Evolutionary conservation across 1,284 basidiomycete genomes (phyloP).

Genomic region (Boletus semigastroideus): DNA sequence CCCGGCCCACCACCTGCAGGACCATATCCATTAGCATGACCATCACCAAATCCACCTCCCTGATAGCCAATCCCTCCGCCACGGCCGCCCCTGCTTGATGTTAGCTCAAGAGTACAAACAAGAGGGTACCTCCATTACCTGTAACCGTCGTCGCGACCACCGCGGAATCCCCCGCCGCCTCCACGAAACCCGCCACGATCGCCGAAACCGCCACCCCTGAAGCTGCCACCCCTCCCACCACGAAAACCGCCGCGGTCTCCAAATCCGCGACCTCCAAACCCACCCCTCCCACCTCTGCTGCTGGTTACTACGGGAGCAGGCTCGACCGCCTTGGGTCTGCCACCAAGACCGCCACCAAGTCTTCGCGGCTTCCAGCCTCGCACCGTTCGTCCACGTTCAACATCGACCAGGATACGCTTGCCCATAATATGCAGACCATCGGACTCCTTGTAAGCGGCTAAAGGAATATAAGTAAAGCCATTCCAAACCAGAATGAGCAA

Average conservation of each 20-base stretch:
- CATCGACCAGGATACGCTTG: conserved; percentile 94
- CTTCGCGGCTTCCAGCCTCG: conserved; percentile 98
- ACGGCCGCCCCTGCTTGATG: conserved; percentile 53
- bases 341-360: conserved; percentile 93
- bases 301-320: conserved; percentile 37
- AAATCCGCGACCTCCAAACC: conserved; percentile 45
- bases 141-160: conserved; percentile 49
- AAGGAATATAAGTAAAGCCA: conserved; percentile 14
- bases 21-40: conserved; percentile 55
- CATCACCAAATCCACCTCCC: conserved; percentile 60
- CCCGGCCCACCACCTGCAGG: conserved; percentile 43
- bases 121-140: conserved; percentile 41
- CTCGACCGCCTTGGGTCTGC: conserved; percentile 84
- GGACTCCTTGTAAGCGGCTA: conserved; percentile 99
- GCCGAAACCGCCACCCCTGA: conserved; percentile 39
- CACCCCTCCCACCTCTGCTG: conserved; percentile 35
- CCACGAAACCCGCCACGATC: conserved; percentile 37
- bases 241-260: conserved; percentile 44
- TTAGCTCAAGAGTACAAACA: conserved; percentile 24
- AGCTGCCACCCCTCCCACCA: conserved; percentile 41
- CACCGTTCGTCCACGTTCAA: conserved; percentile 96
- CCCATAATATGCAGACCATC: conserved; percentile 95
- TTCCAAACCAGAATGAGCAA: conserved; percentile 15
- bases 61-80: conserved; percentile 72
- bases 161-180: conserved; percentile 40